Conservation (phyloP, 306 rosid genomes). For the Corylus americana region DNA sequence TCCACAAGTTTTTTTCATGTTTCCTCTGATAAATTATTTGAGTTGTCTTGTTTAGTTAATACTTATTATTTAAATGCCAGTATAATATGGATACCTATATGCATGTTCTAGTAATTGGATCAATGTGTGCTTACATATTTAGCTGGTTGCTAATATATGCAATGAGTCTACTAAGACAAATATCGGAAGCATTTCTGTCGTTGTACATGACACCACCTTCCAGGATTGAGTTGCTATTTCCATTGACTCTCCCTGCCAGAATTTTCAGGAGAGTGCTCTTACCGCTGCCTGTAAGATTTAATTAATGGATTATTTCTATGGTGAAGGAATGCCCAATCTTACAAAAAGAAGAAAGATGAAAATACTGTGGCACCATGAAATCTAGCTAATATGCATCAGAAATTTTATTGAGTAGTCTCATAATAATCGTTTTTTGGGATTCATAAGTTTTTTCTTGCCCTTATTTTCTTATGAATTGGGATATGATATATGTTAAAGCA, state of each 20-base stretch:
- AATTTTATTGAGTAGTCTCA: too few species aligned
- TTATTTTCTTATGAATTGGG: too few species aligned
- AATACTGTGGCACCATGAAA: neutral
- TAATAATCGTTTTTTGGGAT: neutral
- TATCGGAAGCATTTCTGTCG: conserved; percentile 7
- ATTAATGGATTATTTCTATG: neutral
- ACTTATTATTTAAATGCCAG: neutral
- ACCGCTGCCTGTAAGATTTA: conserved; percentile 2
- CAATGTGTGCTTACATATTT: neutral
- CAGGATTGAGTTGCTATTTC: conserved; percentile 2
- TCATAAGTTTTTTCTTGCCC: neutral
- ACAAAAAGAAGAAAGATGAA: neutral
- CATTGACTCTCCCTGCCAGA: conserved; percentile 3
- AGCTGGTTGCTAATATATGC: conserved; percentile 13
- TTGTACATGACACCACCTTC: conserved; percentile 1
- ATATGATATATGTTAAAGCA: too few species aligned
- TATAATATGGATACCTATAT: neutral
- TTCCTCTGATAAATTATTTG: neutral
- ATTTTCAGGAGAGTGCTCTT: conserved; percentile 15
- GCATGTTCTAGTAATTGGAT: neutral
- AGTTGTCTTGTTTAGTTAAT: neutral
- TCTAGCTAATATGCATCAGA: neutral
- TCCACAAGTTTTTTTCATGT: neutral
- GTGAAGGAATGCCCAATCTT: neutral
- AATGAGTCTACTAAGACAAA: conserved; percentile 3